Base-by-base conservation (phyloP, 257 asterid species). In the Solanum bulbocastanum region DNA sequence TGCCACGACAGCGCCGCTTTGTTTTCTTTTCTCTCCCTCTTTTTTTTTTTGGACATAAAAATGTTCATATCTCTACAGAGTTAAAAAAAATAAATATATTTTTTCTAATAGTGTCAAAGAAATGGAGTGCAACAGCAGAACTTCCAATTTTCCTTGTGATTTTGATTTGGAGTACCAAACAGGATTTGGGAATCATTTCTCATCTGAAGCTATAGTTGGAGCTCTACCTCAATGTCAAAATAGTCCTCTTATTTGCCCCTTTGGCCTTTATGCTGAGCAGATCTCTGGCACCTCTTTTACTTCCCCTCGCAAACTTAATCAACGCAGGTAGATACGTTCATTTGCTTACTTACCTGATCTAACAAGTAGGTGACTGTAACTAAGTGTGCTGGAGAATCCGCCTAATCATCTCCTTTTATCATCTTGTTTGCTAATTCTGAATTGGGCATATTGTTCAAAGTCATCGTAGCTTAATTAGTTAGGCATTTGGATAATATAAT, bases 241-340 rank as follows among this genome's bases (percentile, higher is more conserved):
- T 89, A 97, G 91, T 76, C 99, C 99, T 66, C 95, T 96, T 49
- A 82, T 91, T 60, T 96, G 99, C 87, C 99, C 99, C 23, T 89
- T 89, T 86, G 98, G 98, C 44, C 99, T 96, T 87, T 97, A 97
- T 87, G 99, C 99, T 42, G 99, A 97, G 88, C 99, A 97, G 91
- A 92, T 97, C 87, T 97, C 99, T 83, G 99, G 99, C 89, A 92
- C 99, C 87, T 95, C 99, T 68, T 97, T 97, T 92, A 97, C 99
- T 88, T 92, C 99, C 11, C 99, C 99, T 10, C 99, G 99, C 89
- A 94, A 95, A 90, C 96, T 91, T 78, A 97, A 97, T 83, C 96
- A 90, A 87, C 96, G 97, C 91, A 96, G 98, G 99, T 92, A 40
- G 0, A 4, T 37, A 65, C 16, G 8, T 65, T 5, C 16, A n/a